These are phyloP conservation scores for Lathyrus sativus DNA, from an alignment of 306 rosid genomes.

Conservation along the genomic window DNA sequence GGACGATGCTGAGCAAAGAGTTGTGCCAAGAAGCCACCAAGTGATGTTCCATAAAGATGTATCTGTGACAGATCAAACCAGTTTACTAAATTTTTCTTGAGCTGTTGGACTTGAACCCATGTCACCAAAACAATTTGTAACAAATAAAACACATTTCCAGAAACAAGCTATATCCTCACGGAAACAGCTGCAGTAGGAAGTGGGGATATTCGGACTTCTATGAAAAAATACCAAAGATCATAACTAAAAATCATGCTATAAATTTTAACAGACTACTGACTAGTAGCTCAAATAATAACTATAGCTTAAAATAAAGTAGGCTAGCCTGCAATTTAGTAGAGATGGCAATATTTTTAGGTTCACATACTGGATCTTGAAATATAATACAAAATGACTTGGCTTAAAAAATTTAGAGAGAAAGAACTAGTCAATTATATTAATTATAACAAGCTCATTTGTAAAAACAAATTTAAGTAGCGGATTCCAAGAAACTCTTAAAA, in stretches of 20 bases:
- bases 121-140: slow-evolving; percentile 22
- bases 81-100: slow-evolving; percentile 24
- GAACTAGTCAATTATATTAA: slow-evolving; percentile 5
- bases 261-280: background rate
- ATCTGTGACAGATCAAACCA: slow-evolving; percentile 59
- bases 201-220: too few relatives aligned
- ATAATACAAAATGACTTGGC: slow-evolving; percentile 2
- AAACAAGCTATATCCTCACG: slow-evolving; percentile 8
- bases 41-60: slow-evolving; percentile 98
- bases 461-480: slow-evolving; percentile 5
- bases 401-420: slow-evolving; percentile 22
- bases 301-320: slow-evolving; percentile 19
- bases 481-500: slow-evolving; percentile 16
- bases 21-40: slow-evolving; percentile 97
- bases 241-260: background rate
- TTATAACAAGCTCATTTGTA: slow-evolving; percentile 20
- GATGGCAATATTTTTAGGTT: slow-evolving; percentile 11
- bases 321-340: slow-evolving; percentile 13
- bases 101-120: slow-evolving; percentile 12
- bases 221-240: background rate
- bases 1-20: slow-evolving; percentile 98
- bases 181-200: too few relatives aligned
- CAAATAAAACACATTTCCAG: slow-evolving; percentile 25
- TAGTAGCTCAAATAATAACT: slow-evolving; percentile 11
- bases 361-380: slow-evolving; percentile 22